phyloP scores from a whole-genome alignment of 148 eudicot species.

The Silene conica region DNA sequence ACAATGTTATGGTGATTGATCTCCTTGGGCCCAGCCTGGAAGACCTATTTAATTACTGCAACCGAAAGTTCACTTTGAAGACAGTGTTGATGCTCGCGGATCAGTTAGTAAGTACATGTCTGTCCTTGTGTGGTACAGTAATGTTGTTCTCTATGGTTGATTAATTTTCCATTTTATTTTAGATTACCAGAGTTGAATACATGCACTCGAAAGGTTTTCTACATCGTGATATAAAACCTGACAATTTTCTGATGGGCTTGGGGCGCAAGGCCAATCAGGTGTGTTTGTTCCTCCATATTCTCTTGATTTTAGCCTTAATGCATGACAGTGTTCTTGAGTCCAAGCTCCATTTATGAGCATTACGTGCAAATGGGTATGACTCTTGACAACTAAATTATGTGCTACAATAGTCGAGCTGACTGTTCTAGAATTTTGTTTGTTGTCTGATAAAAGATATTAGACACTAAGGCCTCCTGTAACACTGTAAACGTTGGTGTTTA shows the following conservation, averaged over 20 bases:
- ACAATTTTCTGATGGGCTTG: constrained; percentile 54
- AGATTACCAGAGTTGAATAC: constrained; percentile 63
- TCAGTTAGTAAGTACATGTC: constrained; percentile 37
- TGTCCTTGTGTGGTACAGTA: not conserved
- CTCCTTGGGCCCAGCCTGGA: constrained; percentile 63
- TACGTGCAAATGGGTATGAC: not conserved
- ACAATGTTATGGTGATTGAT: constrained; percentile 61
- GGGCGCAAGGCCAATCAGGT: constrained; percentile 68
- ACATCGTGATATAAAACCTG: constrained; percentile 66
- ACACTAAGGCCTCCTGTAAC: no score
- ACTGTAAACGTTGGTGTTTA: no score
- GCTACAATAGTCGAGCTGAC: not conserved
- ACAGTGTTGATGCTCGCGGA: constrained; percentile 63
- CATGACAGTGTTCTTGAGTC: not conserved
- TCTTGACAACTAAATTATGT: not conserved
- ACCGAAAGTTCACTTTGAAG: constrained; percentile 42
- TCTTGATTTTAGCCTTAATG: not conserved
- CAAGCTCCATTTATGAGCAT: not conserved
- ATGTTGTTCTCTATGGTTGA: not conserved
- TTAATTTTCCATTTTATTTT: constrained; percentile 5
- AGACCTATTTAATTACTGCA: constrained; percentile 57
- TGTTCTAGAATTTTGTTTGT: no score
- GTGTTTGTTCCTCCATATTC: constrained; percentile 1
- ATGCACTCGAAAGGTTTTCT: constrained; percentile 62
- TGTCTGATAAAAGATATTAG: no score